Base-by-base conservation (phyloP, 192 early-diverging fungal species). In the Entomortierella chlamydospora region DNA sequence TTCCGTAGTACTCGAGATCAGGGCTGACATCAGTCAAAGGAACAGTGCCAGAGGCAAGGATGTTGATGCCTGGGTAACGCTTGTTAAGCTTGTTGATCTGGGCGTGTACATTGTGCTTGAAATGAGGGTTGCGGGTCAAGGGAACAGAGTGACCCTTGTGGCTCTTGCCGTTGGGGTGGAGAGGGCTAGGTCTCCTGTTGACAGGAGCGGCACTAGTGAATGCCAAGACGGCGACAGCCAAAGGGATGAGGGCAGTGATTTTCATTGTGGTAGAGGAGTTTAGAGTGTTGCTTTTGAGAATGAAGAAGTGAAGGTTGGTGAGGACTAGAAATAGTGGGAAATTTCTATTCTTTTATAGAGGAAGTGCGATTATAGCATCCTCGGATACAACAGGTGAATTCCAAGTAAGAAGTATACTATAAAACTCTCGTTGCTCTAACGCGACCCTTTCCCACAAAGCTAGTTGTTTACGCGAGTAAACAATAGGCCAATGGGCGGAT, bases 1-100 rank as follows among this genome's bases (percentile, higher is more conserved):
- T 76, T 64, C 83, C 88, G 51, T 92, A 92, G 64, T 91, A 90
- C 82, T 92, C 78, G 49, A 71, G 18, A 47, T 89, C 87, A 37
- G 62, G 26, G 28, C 51, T 29, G 55, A 64, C 79, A 64, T 83
- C 78, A 56, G 69, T 72, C 55, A 84, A 60, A 17, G 79, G 79
- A 20, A 70, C 68, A 43, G 20, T 41, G 23, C 68, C 68, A 1
- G 26, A 12, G 26, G 31, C 10, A 30, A 37, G 47, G 43, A 57
- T 49, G 50, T 60, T 59, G 26, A 53, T 30, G 31, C 49, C 39
- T 12, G 57, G 57, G 47, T 70, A 70, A 28, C 68, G 68, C 23
- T 22, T 29, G 68, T 70, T 70, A 33, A 70, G 31, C 68, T 61
- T 70, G 57, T 22, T 2, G 28, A 70, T 70, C 68, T 70, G 57